These are phyloP conservation scores for Colletotrichum tamarilloi DNA, from an alignment of 2,329 filamentous ascomycete genomes.

Conservation along the genomic window DNA sequence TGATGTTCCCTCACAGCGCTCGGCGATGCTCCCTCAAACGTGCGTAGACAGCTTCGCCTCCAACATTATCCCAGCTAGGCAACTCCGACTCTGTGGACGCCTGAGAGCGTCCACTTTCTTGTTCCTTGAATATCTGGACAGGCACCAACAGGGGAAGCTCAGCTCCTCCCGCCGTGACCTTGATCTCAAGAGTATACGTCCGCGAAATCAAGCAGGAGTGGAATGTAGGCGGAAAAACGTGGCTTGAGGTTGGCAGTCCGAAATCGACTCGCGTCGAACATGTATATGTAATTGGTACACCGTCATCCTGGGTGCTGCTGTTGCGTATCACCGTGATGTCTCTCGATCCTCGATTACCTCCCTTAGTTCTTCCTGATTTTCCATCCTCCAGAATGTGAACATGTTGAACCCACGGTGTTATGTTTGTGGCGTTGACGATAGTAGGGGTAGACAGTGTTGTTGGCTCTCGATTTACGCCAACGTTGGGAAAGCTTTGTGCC, in stretches of 20 bases:
- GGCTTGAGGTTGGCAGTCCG: constrained; percentile 56
- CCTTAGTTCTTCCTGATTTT: background rate
- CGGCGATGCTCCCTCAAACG: background rate
- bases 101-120: constrained; percentile 27
- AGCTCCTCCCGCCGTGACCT: constrained; percentile 53
- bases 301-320: constrained; percentile 6
- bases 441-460: constrained; percentile 44
- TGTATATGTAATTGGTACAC: constrained; percentile 50
- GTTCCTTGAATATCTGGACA: constrained; percentile 61
- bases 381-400: constrained; percentile 45
- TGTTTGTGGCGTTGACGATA: constrained; percentile 62
- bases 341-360: constrained; percentile 11
- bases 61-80: background rate
- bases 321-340: constrained; percentile 15
- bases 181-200: constrained; percentile 61
- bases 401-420: constrained; percentile 43
- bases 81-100: background rate
- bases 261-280: constrained; percentile 59
- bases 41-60: background rate
- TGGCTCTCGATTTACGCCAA: constrained; percentile 56
- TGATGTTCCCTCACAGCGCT: background rate
- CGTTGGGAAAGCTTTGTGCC: constrained; percentile 59
- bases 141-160: constrained; percentile 59
- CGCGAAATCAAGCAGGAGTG: constrained; percentile 68
- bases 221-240: constrained; percentile 66